Evolutionary conservation across 208 protist species (phyloP).

Genomic region (Paratrypanosoma confusum): DNA sequence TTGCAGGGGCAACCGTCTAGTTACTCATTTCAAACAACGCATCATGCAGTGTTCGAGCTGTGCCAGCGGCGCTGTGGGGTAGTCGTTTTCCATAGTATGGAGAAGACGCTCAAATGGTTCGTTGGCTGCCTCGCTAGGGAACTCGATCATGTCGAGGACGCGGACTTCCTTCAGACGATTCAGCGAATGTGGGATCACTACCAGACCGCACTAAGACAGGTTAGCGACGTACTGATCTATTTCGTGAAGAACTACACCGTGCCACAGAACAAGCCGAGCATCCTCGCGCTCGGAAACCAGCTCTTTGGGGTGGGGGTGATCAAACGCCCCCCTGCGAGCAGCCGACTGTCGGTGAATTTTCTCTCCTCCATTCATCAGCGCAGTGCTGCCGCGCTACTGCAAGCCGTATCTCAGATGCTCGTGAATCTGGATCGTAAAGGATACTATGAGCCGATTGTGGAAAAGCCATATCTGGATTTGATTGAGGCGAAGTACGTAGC

Average conservation of each 20-base stretch:
- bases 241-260: conserved; percentile 44
- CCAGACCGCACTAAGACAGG: conserved; percentile 23
- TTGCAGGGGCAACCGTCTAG: conserved; percentile 26
- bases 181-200: conserved; percentile 36
- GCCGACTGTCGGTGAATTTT: no score
- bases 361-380: no score
- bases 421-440: no score
- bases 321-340: no score
- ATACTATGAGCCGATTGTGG: no score
- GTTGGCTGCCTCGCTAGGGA: conserved; percentile 16
- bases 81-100: conserved; percentile 26
- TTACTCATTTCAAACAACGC: conserved; percentile 66
- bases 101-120: conserved; percentile 24
- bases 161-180: conserved; percentile 25
- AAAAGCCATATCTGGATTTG: no score
- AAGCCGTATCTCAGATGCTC: no score
- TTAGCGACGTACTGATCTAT: conserved; percentile 45
- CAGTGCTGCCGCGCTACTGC: no score
- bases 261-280: conserved; percentile 18
- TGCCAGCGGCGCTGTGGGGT: conserved; percentile 36
- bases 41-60: conserved; percentile 64
- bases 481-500: no score
- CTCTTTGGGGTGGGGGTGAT: no score
- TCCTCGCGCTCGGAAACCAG: conserved; percentile 30
- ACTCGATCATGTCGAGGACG: conserved; percentile 8